Percentiles rank a stretch among this genome's conserved stretches.
These are phyloP conservation scores for Diaporthe ampelina DNA, from an alignment of 2,329 filamentous ascomycete genomes.

Conservation along the genomic window DNA sequence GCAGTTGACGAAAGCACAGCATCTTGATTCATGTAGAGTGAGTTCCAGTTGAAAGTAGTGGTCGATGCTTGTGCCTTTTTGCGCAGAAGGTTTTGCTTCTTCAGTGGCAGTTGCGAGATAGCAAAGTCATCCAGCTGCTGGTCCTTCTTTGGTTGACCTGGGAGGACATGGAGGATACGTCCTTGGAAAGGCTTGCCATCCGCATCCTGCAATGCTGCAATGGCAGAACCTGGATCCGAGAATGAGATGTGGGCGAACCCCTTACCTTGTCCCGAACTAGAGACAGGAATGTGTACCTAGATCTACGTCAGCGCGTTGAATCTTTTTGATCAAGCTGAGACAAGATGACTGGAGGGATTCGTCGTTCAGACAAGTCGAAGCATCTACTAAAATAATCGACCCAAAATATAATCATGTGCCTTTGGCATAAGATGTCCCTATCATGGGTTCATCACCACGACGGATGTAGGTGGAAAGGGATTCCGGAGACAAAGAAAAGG, in stretches of 20 bases:
- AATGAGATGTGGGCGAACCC: conserved; percentile 93
- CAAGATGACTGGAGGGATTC: conserved; percentile 46
- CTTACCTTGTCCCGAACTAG: conserved; percentile 81
- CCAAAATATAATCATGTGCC: conserved; percentile 91
- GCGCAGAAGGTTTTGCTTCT: conserved; percentile 93
- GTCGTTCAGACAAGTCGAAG: conserved; percentile 83
- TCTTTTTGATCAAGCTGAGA: conserved; percentile 25
- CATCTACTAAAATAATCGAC: conserved; percentile 99
- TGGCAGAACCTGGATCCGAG: conserved; percentile 77
- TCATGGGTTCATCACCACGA: conserved; percentile 90
- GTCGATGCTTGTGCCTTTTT: conserved; percentile 85
- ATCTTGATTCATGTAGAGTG: conserved; percentile 98
- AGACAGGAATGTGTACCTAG: conserved; percentile 89
- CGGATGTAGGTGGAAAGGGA: conserved; percentile 35
- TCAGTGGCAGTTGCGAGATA: conserved; percentile 90
- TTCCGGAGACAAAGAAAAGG: conserved; percentile 43
- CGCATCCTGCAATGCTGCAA: conserved; percentile 82
- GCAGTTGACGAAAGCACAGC: conserved; percentile 93
- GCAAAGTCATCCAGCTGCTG: conserved; percentile 88
- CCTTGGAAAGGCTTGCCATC: conserved; percentile 94
- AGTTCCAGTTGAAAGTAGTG: conserved; percentile 95
- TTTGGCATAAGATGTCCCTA: conserved; percentile 99
- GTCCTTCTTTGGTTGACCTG: conserved; percentile 85
- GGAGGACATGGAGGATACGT: conserved; percentile 90
- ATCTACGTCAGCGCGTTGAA: conserved; percentile 56